Evolutionary conservation across 192 early-diverging fungal genomes (phyloP).

Genomic region (Mortierella claussenii): DNA sequence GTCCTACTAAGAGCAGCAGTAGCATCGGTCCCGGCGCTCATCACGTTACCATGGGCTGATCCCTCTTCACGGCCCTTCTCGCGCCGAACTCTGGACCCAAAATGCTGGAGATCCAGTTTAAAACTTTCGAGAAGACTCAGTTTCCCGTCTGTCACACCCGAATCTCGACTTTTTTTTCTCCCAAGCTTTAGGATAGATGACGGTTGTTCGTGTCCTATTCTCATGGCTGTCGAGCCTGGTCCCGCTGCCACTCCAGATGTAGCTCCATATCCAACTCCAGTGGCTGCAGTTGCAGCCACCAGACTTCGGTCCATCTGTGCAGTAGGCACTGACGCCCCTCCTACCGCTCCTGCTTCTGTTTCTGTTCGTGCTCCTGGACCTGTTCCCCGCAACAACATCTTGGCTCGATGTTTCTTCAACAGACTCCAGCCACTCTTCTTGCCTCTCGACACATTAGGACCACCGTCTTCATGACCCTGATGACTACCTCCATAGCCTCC

Average conservation of each 20-base stretch:
- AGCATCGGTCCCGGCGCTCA: not conserved
- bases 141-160: not conserved
- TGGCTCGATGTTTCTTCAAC: conserved; percentile 19
- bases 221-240: too few species aligned
- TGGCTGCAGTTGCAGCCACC: too few species aligned
- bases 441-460: too few species aligned
- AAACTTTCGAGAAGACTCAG: conserved; percentile 24
- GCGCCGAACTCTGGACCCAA: not conserved
- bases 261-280: not conserved
- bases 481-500: too few species aligned
- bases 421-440: conserved; percentile 35
- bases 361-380: not conserved
- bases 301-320: too few species aligned
- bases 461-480: too few species aligned
- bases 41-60: too few species aligned
- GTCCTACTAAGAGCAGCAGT: not conserved
- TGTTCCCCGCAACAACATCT: too few species aligned
- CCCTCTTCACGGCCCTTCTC: not conserved
- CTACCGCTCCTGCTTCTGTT: too few species aligned
- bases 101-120: conserved; percentile 4
- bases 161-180: not conserved
- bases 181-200: conserved; percentile 7
- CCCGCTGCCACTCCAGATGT: not conserved
- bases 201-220: too few species aligned
- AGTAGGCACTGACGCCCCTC: too few species aligned